Percentiles rank a stretch among this genome's conserved stretches.
Evolutionary conservation across 2,329 filamentous ascomycete genomes (phyloP).

Genomic region (Thelonectria discophora): DNA sequence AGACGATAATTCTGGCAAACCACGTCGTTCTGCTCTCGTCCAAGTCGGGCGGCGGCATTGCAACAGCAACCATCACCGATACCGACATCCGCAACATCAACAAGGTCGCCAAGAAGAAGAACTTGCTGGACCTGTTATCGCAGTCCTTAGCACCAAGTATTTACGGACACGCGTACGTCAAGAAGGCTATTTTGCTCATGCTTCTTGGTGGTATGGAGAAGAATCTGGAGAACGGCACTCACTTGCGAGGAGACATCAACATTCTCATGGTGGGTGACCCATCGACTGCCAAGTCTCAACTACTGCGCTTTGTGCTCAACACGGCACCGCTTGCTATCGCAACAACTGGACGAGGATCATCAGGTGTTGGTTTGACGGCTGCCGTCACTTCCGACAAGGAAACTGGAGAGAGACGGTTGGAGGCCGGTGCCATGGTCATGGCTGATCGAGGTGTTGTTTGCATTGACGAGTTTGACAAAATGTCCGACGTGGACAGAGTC

Average conservation of each 20-base stretch:
- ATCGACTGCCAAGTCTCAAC: constrained; percentile 97
- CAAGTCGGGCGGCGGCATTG: constrained; percentile 93
- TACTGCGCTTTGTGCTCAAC: constrained; percentile 95
- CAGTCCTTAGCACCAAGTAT: constrained; percentile 97
- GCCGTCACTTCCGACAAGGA: constrained; percentile 97
- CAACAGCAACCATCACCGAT: constrained; percentile 91
- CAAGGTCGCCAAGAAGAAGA: constrained; percentile 93
- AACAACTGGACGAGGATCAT: constrained; percentile 95
- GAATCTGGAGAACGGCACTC: constrained; percentile 96
- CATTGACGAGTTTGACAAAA: constrained; percentile 99
- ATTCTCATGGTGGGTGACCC: constrained; percentile 99
- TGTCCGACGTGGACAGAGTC: constrained; percentile 97
- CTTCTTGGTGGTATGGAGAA: constrained; percentile 96
- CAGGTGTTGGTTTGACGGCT: constrained; percentile 95
- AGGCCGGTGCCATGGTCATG: constrained; percentile 98
- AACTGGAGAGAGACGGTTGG: constrained; percentile 91
- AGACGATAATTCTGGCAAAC: constrained; percentile 92
- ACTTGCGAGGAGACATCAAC: constrained; percentile 98
- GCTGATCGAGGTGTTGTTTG: constrained; percentile 96
- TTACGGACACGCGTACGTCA: constrained; percentile 96
- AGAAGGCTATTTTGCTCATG: constrained; percentile 96
- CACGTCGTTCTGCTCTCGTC: constrained; percentile 94
- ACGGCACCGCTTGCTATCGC: constrained; percentile 96
- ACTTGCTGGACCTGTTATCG: constrained; percentile 90
- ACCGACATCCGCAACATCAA: constrained; percentile 99